A percentile compares a stretch with the other conserved stretches of the same genome.
phyloP scores from a whole-genome alignment of 495 filamentous ascomycete genomes.

The Rostrohypoxylon terebratum region DNA sequence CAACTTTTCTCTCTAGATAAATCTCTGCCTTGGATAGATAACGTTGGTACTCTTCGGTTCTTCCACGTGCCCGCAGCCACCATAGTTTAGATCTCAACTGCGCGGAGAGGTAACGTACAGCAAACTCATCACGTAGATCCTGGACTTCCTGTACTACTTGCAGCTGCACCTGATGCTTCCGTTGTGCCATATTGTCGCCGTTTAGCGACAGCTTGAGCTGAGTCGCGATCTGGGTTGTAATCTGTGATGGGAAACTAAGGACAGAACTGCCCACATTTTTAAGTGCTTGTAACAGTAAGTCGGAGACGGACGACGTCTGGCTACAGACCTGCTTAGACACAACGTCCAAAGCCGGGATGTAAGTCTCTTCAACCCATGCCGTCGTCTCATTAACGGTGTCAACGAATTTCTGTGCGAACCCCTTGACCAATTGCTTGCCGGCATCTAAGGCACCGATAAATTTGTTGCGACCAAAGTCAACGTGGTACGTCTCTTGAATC shows the following conservation, averaged over 20 bases:
- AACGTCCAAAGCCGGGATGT: slow-evolving; percentile 48
- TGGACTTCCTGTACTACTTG: slow-evolving; percentile 42
- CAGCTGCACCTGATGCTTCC: slow-evolving; percentile 35
- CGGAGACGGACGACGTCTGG: slow-evolving; percentile 49
- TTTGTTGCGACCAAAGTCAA: slow-evolving; percentile 57
- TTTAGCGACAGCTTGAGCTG: slow-evolving; percentile 44
- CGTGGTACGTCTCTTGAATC: slow-evolving; percentile 59
- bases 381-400: slow-evolving; percentile 51
- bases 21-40: slow-evolving; percentile 56
- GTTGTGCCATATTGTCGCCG: slow-evolving; percentile 36
- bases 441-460: slow-evolving; percentile 54
- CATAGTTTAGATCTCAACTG: slow-evolving; percentile 60
- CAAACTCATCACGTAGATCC: slow-evolving; percentile 48
- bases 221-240: slow-evolving; percentile 39
- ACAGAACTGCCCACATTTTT: slow-evolving; percentile 44
- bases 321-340: slow-evolving; percentile 49
- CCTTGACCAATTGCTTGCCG: slow-evolving; percentile 54
- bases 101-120: slow-evolving; percentile 54
- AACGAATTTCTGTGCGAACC: slow-evolving; percentile 50
- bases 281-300: slow-evolving; percentile 44
- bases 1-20: slow-evolving; percentile 50
- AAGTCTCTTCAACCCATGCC: slow-evolving; percentile 51
- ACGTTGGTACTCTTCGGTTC: slow-evolving; percentile 53
- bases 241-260: slow-evolving; percentile 31
- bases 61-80: slow-evolving; percentile 60